Evolutionary conservation across 2,329 filamentous ascomycete species (phyloP).

Genomic region (Colletotrichum sp.): DNA sequence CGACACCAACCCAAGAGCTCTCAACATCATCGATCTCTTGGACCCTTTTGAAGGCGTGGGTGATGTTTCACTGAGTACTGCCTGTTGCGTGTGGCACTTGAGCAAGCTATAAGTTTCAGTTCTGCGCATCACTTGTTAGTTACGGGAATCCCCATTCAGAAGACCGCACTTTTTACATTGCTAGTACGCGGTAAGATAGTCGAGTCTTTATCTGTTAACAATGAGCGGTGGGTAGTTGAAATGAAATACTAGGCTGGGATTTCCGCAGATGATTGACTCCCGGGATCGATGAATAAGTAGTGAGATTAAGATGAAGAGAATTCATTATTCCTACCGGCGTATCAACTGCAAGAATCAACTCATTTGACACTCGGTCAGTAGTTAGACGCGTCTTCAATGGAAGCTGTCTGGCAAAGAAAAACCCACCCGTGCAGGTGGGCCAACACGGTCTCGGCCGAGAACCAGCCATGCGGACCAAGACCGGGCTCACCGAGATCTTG

Average conservation of each 20-base stretch:
- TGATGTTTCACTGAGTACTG: background rate
- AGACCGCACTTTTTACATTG: background rate
- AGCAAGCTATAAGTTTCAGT: background rate
- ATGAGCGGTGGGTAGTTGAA: background rate
- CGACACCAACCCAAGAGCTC: background rate
- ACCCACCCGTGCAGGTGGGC: background rate
- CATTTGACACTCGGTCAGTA: background rate
- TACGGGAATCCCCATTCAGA: background rate
- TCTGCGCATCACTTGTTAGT: background rate
- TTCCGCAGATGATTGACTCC: background rate
- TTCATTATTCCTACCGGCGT: background rate
- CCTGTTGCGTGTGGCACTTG: background rate
- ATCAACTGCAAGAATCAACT: background rate
- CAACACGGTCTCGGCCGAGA: background rate
- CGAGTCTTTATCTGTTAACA: background rate
- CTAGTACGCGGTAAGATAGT: background rate
- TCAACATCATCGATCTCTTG: background rate
- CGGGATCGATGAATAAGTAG: background rate
- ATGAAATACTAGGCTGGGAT: background rate
- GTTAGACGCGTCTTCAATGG: background rate
- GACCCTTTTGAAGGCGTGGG: background rate
- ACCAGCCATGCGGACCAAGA: background rate
- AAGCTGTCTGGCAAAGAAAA: background rate
- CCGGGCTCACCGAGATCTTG: background rate
- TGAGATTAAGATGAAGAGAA: background rate